Percentiles rank a stretch among this genome's conserved stretches.
These are phyloP conservation scores for Sugiyamaella novakii DNA, from an alignment of 1,139 yeast genomes.

Conservation along the genomic window DNA sequence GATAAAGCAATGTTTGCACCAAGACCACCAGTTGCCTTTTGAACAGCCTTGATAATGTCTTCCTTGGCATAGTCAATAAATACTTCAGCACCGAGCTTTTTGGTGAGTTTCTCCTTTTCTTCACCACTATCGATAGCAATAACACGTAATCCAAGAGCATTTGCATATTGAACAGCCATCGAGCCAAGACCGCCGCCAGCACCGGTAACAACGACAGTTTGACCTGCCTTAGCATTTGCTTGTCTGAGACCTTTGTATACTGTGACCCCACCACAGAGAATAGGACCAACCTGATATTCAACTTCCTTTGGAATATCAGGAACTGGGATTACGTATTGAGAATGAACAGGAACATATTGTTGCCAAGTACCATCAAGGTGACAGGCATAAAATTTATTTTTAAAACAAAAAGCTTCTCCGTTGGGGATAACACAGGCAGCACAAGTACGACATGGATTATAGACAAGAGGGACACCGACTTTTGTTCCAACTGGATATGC, in stretches of 20 bases:
- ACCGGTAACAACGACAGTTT: conserved; percentile 75
- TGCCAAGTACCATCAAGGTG: conserved; percentile 77
- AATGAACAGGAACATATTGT: conserved; percentile 75
- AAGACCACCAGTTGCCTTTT: conserved; percentile 58
- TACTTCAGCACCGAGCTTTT: conserved; percentile 63
- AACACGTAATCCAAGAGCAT: conserved; percentile 71
- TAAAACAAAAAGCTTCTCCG: conserved; percentile 29
- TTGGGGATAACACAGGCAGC: conserved; percentile 27
- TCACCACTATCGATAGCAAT: conserved; percentile 70
- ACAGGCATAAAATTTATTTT: conserved; percentile 51
- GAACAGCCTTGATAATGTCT: conserved; percentile 50
- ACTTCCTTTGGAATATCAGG: conserved; percentile 62
- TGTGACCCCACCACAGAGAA: conserved; percentile 74
- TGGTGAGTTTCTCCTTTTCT: conserved; percentile 57
- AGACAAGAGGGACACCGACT: conserved; percentile 34
- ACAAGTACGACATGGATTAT: conserved; percentile 33
- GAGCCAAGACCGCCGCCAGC: conserved; percentile 82
- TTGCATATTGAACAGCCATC: conserved; percentile 71
- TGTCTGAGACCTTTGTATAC: conserved; percentile 74
- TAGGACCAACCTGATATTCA: conserved; percentile 66
- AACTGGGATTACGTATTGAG: conserved; percentile 73
- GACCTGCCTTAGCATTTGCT: conserved; percentile 61
- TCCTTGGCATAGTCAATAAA: conserved; percentile 58
- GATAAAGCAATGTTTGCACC: conserved; percentile 71
- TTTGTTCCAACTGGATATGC: conserved; percentile 31